A percentile compares a stretch with the other conserved stretches of the same genome.
phyloP scores from a whole-genome alignment of 2,329 filamentous ascomycete species.

The Fusarium subtropicale region DNA sequence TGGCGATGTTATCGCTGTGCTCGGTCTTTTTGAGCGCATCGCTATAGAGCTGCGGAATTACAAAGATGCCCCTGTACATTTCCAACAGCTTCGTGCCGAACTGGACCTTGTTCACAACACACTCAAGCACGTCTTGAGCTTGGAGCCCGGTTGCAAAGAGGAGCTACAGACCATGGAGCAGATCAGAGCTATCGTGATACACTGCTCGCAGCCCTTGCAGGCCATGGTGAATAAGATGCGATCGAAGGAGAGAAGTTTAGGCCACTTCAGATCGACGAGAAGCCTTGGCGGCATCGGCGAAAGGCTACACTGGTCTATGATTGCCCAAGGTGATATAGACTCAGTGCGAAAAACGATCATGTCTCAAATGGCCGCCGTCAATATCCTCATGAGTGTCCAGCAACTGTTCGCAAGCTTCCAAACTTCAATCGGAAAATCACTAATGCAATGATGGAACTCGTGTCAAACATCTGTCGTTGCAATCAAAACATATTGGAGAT shows the following conservation, averaged over 20 bases:
- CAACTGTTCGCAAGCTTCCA: background rate
- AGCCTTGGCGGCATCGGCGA: rapidly evolving
- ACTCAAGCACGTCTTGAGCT: background rate
- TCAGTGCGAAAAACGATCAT: background rate
- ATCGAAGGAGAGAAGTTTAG: background rate
- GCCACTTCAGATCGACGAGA: background rate
- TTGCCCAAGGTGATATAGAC: background rate
- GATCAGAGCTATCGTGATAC: background rate
- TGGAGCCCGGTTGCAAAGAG: background rate
- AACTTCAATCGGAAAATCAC: background rate
- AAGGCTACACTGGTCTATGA: background rate
- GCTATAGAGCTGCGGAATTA: background rate
- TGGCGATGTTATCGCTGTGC: background rate
- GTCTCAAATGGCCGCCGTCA: conserved; percentile 1
- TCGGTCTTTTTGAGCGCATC: background rate
- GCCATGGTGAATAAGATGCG: background rate
- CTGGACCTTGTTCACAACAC: background rate
- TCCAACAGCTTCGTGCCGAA: background rate
- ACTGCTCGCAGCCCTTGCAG: background rate
- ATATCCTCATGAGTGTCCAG: background rate
- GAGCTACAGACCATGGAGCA: background rate
- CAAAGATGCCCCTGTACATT: background rate
- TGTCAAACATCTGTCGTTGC: background rate
- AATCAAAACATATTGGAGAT: background rate
- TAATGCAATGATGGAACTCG: background rate